These are phyloP conservation scores for Sanghuangporus weigelae DNA, from an alignment of 1,284 basidiomycete genomes.

Conservation along the genomic window DNA sequence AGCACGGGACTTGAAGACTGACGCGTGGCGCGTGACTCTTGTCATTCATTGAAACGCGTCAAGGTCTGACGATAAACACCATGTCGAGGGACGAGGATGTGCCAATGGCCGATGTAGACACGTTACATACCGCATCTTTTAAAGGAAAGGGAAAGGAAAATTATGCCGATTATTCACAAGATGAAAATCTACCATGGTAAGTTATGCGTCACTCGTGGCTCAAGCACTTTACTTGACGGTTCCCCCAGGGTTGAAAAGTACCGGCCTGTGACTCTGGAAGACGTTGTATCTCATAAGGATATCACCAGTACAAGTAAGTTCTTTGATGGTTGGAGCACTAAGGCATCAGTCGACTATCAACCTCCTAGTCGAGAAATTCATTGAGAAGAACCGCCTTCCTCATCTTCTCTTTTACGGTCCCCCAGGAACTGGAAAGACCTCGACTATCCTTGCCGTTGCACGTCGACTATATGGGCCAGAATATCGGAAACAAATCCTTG, in stretches of 20 bases:
- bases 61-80: background rate
- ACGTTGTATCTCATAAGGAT: slow-evolving; percentile 93
- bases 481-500: slow-evolving; percentile 89
- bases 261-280: slow-evolving; percentile 79
- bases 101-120: slow-evolving; percentile 45
- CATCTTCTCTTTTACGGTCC: slow-evolving; percentile 98
- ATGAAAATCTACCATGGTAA: slow-evolving; percentile 72
- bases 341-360: slow-evolving; percentile 9
- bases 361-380: slow-evolving; percentile 88
- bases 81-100: slow-evolving; percentile 43
- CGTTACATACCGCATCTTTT: slow-evolving; percentile 23
- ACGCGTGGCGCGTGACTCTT: slow-evolving; percentile 2
- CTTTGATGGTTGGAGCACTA: background rate
- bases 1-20: background rate
- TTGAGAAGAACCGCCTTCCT: slow-evolving; percentile 90
- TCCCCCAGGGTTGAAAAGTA: slow-evolving; percentile 85
- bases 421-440: slow-evolving; percentile 97
- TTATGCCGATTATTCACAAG: slow-evolving; percentile 37
- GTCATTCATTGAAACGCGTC: background rate
- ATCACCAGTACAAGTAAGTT: slow-evolving; percentile 85
- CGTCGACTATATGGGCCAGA: slow-evolving; percentile 84
- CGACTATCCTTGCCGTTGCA: slow-evolving; percentile 95
- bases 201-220: slow-evolving; percentile 20
- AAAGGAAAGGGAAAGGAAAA: slow-evolving; percentile 70
- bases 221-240: background rate